Evolutionary conservation across 202 grass and related monocot species (phyloP).

Genomic region (Schoenoplectus triqueter): DNA sequence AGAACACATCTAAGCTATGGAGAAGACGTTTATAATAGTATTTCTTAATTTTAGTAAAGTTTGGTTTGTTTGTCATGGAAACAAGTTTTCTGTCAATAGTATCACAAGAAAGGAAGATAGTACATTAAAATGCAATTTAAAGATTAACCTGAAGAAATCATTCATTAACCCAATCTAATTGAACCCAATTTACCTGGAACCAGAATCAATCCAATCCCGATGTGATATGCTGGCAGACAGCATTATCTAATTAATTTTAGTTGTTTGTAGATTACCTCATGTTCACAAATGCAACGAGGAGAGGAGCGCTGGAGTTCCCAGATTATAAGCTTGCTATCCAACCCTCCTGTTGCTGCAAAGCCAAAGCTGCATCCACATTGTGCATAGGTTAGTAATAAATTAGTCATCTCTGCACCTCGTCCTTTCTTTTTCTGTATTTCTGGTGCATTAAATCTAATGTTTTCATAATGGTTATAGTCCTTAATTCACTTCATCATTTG

Average conservation of each 20-base stretch:
- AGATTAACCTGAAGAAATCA: conserved; percentile 3
- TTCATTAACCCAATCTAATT: not conserved
- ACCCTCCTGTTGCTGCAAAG: conserved; percentile 77
- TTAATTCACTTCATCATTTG: not conserved
- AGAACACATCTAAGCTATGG: not conserved
- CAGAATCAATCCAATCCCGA: not conserved
- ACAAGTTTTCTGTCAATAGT: not conserved
- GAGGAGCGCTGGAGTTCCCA: conserved; percentile 71
- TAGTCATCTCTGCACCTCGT: not conserved
- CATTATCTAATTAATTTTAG: not conserved
- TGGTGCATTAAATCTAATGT: not conserved
- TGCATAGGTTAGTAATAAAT: not conserved
- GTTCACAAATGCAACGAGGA: conserved; percentile 65
- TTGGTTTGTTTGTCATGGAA: not conserved
- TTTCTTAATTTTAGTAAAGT: not conserved
- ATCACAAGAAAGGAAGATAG: not conserved
- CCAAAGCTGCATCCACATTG: conserved; percentile 46
- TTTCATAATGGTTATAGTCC: not conserved
- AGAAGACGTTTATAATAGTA: not conserved
- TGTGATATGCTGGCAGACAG: not conserved
- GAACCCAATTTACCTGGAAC: not conserved
- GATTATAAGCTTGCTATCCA: conserved; percentile 88
- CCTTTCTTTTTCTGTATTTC: not conserved
- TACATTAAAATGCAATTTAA: not conserved
- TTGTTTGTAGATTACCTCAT: conserved; percentile 47